Evolutionary conservation across 1,284 basidiomycete species (phyloP).

Genomic region (Lentinus polychrous): DNA sequence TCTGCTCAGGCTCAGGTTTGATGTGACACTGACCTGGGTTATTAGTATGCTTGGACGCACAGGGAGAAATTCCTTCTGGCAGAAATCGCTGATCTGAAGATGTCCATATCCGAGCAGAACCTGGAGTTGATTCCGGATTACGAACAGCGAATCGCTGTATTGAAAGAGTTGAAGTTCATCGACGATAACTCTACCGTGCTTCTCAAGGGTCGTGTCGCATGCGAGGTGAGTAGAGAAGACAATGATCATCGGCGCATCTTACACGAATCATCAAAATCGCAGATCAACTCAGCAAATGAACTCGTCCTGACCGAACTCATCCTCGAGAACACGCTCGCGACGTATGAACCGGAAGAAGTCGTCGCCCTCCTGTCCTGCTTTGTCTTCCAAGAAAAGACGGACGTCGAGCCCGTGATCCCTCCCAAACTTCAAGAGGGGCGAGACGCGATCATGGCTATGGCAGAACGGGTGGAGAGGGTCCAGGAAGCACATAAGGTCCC

Average conservation of each 20-base stretch:
- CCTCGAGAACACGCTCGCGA: slow-evolving; percentile 88
- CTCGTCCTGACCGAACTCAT: slow-evolving; percentile 96
- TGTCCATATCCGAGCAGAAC: slow-evolving; percentile 92
- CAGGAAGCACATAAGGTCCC: slow-evolving; percentile 78
- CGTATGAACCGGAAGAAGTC: slow-evolving; percentile 91
- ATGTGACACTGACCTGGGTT: background rate
- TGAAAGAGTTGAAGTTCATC: slow-evolving; percentile 89
- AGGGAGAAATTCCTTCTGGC: slow-evolving; percentile 66
- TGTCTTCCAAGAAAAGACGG: slow-evolving; percentile 96
- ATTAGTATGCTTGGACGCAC: slow-evolving; percentile 72
- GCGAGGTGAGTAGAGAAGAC: slow-evolving; percentile 81
- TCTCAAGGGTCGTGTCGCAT: slow-evolving; percentile 95
- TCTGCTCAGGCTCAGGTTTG: background rate
- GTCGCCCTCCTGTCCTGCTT: slow-evolving; percentile 97
- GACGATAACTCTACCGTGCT: slow-evolving; percentile 92
- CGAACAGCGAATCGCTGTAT: slow-evolving; percentile 86
- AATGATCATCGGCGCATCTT: background rate
- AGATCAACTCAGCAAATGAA: slow-evolving; percentile 98
- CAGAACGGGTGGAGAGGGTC: slow-evolving; percentile 75
- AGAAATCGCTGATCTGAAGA: slow-evolving; percentile 70
- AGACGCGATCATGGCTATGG: slow-evolving; percentile 73
- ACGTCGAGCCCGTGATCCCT: slow-evolving; percentile 76
- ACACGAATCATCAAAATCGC: background rate
- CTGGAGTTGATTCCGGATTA: slow-evolving; percentile 96
- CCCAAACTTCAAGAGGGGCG: slow-evolving; percentile 76